A percentile compares a stretch with the other conserved stretches of the same genome.
These are phyloP conservation scores for Ceratobasidium sp. DNA, from an alignment of 1,284 basidiomycete species.

Conservation along the genomic window DNA sequence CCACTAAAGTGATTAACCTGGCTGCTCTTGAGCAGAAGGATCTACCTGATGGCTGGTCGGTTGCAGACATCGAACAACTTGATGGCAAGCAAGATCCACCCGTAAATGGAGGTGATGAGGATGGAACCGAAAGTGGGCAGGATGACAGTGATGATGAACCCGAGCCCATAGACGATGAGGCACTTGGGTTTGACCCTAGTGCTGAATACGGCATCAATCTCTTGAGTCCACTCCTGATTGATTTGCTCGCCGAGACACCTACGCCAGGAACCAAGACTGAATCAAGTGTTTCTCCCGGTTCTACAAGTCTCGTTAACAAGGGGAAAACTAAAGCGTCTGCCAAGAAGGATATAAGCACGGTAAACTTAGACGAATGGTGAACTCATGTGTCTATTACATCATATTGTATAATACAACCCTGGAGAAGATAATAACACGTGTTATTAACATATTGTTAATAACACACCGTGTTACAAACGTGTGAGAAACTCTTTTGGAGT, in stretches of 20 bases:
- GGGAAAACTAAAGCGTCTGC: neutral
- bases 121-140: neutral
- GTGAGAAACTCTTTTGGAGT: neutral
- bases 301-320: too few species aligned
- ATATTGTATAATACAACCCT: neutral
- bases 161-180: neutral
- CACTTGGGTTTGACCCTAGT: neutral
- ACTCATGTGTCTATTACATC: neutral
- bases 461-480: conserved; percentile 8
- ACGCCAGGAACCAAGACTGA: too few species aligned
- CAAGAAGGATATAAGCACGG: conserved; percentile 15
- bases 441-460: conserved; percentile 26
- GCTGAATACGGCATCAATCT: conserved; percentile 3
- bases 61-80: too few species aligned
- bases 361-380: neutral
- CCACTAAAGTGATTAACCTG: too few species aligned
- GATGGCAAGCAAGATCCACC: too few species aligned
- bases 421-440: conserved; percentile 18
- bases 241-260: neutral
- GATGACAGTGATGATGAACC: neutral
- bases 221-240: neutral
- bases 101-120: too few species aligned
- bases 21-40: too few species aligned
- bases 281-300: too few species aligned
- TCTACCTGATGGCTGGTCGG: too few species aligned